phyloP scores from a whole-genome alignment of 1,139 yeast genomes.

The Yamadazyma songkhlaensis region DNA sequence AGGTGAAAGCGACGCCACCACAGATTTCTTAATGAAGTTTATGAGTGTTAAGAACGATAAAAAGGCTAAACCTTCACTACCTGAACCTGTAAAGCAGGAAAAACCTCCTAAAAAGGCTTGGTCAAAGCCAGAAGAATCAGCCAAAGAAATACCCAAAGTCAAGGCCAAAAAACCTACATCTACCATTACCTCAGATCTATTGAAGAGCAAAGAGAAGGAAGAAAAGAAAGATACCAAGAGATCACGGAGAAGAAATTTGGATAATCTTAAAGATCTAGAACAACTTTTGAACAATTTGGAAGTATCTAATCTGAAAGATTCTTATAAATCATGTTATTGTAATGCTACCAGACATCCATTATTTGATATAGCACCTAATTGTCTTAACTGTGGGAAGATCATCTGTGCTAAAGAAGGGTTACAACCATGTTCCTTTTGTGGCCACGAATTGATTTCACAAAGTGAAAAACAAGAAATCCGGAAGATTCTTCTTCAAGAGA shows the following conservation, averaged over 20 bases:
- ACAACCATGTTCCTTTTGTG: constrained; percentile 89
- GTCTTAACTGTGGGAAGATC: constrained; percentile 90
- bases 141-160: neutral
- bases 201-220: constrained; percentile 18
- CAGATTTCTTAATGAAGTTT: constrained; percentile 37
- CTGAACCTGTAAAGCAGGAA: constrained; percentile 1
- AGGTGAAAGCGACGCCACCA: constrained; percentile 50
- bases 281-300: constrained; percentile 38
- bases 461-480: constrained; percentile 63
- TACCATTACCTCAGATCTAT: constrained; percentile 19
- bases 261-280: constrained; percentile 59
- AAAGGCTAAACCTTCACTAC: neutral
- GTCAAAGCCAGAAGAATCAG: neutral
- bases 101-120: constrained; percentile 7
- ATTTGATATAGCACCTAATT: constrained; percentile 88
- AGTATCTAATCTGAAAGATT: constrained; percentile 16
- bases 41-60: constrained; percentile 12
- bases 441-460: constrained; percentile 56
- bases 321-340: constrained; percentile 60
- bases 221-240: constrained; percentile 26
- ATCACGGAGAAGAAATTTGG: constrained; percentile 37
- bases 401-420: constrained; percentile 86
- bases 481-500: constrained; percentile 50
- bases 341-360: constrained; percentile 84
- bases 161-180: constrained; percentile 4